Percentiles rank a stretch among this genome's conserved stretches.
Conservation (phyloP, 192 early-diverging fungal species). For the Geranomyces michiganensis region DNA sequence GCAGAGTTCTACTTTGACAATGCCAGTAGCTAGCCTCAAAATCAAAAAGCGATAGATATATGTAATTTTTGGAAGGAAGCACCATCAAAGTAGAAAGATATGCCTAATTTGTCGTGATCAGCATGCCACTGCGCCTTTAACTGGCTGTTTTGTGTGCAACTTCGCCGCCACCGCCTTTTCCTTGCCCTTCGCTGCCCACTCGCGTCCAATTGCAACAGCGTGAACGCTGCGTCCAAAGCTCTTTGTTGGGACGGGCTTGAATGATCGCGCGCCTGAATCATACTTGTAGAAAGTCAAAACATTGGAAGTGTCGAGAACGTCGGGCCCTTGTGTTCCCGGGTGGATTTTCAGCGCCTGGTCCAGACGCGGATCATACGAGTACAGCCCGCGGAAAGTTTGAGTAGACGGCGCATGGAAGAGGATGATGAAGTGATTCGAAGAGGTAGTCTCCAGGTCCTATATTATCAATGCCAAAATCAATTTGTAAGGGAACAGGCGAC, state of each 20-base stretch:
- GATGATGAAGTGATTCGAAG: conserved; percentile 52
- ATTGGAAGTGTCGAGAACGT: conserved; percentile 31
- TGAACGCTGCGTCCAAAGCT: conserved; percentile 53
- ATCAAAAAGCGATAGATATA: background rate
- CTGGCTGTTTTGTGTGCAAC: too few species aligned
- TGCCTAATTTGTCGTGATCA: too few species aligned
- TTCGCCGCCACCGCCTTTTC: background rate
- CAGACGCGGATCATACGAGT: conserved; percentile 47
- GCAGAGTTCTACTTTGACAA: background rate
- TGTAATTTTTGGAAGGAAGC: too few species aligned
- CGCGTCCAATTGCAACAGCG: conserved; percentile 40
- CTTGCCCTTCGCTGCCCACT: conserved; percentile 18
- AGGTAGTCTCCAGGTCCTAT: conserved; percentile 48
- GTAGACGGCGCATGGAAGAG: conserved; percentile 54
- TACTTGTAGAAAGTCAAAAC: conserved; percentile 61
- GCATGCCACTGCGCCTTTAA: too few species aligned
- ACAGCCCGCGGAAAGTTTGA: conserved; percentile 56
- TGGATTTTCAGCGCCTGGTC: conserved; percentile 50
- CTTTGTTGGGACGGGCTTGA: conserved; percentile 52
- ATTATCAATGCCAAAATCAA: too few species aligned
- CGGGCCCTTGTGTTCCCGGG: conserved; percentile 42
- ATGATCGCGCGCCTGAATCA: conserved; percentile 51
- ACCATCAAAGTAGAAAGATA: too few species aligned
- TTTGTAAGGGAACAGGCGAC: background rate
- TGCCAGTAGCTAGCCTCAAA: background rate